Evolutionary conservation across 306 rosid genomes (phyloP).

Genomic region (Quercus dentata): DNA sequence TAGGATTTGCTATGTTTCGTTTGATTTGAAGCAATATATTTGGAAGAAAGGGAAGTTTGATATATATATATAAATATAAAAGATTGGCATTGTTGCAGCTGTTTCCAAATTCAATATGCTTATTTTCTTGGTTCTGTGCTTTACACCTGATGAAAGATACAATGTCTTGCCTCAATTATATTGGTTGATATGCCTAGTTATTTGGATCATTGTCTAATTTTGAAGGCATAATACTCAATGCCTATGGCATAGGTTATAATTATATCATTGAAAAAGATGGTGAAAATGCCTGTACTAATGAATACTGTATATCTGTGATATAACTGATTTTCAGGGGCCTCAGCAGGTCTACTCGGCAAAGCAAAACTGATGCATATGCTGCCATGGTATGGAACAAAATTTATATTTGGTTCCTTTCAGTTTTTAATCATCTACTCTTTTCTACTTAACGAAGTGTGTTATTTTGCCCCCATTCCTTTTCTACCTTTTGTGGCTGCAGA

Average conservation of each 20-base stretch:
- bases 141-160: background rate
- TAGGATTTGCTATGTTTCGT: background rate
- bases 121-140: background rate
- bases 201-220: background rate
- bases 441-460: background rate
- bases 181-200: background rate
- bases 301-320: background rate
- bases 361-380: constrained; percentile 44
- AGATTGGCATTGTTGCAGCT: background rate
- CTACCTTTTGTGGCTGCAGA: constrained; percentile 34
- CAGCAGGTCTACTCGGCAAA: constrained; percentile 36
- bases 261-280: background rate
- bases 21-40: constrained; percentile 27
- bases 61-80: background rate
- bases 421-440: background rate
- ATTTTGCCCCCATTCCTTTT: background rate
- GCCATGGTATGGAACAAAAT: constrained; percentile 37
- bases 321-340: constrained; percentile 38
- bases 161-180: background rate
- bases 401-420: background rate
- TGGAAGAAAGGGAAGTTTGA: background rate
- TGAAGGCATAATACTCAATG: background rate
- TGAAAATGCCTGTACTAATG: background rate
- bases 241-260: background rate
- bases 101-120: background rate